These are phyloP conservation scores for Lanmaoa pseudosensibilis DNA, from an alignment of 768 basidiomycete species.

Conservation along the genomic window DNA sequence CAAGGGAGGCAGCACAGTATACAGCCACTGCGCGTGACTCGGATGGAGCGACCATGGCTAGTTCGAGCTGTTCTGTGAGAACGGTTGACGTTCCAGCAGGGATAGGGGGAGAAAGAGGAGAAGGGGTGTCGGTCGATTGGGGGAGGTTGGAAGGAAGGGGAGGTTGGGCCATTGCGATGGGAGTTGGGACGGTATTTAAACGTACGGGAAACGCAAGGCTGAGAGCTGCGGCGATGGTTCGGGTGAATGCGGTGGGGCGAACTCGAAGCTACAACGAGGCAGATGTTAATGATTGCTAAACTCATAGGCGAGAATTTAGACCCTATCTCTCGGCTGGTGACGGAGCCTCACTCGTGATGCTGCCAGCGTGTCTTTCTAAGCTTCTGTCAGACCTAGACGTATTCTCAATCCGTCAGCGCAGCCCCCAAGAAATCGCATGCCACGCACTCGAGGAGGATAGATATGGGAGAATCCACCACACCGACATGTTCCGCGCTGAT, in stretches of 20 bases:
- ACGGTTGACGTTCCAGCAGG: not conserved
- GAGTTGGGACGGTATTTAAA: constrained; percentile 26
- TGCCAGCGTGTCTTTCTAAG: too few relatives aligned
- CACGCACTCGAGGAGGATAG: too few relatives aligned
- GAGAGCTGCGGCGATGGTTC: constrained; percentile 9
- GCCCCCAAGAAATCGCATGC: too few relatives aligned
- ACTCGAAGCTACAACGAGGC: constrained; percentile 26
- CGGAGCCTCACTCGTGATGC: too few relatives aligned
- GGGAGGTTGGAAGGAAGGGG: constrained; percentile 4
- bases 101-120: not conserved
- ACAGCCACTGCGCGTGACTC: constrained; percentile 59
- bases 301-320: too few relatives aligned
- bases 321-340: too few relatives aligned
- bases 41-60: constrained; percentile 33
- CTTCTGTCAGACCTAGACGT: too few relatives aligned
- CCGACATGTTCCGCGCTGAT: too few relatives aligned
- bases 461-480: too few relatives aligned
- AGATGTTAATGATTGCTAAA: not conserved
- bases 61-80: constrained; percentile 12
- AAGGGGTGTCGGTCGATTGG: not conserved
- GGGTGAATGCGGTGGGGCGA: constrained; percentile 8
- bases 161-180: constrained; percentile 14
- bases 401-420: too few relatives aligned
- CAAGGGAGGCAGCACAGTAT: constrained; percentile 79
- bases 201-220: constrained; percentile 13